Evolutionary conservation across 768 basidiomycete species (phyloP).

Genomic region (Leccinum arenicola): DNA sequence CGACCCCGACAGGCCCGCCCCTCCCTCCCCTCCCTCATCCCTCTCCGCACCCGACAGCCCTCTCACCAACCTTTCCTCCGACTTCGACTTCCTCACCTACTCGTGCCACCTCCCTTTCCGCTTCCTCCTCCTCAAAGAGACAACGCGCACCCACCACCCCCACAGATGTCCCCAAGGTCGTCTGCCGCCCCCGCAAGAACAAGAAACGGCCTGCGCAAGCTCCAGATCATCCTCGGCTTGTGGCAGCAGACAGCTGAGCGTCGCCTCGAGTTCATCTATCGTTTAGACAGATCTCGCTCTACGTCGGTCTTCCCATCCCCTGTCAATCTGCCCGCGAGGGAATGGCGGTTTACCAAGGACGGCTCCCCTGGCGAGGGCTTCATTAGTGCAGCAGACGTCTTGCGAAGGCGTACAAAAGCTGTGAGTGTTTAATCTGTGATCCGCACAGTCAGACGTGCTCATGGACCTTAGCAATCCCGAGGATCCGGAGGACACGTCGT

Average conservation of each 20-base stretch:
- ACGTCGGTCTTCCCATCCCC: constrained; percentile 47
- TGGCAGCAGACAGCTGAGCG: constrained; percentile 38
- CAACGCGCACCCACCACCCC: constrained; percentile 13
- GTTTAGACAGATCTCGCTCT: constrained; percentile 60
- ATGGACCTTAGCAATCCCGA: constrained; percentile 67
- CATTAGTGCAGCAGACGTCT: constrained; percentile 64
- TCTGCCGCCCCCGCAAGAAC: constrained; percentile 18
- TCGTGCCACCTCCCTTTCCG: constrained; percentile 20
- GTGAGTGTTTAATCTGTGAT: constrained; percentile 39
- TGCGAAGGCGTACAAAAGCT: constrained; percentile 60
- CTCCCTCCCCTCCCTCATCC: constrained; percentile 16
- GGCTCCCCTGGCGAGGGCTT: constrained; percentile 51
- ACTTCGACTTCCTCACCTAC: constrained; percentile 15
- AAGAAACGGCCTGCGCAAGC: constrained; percentile 24
- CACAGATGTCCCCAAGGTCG: not conserved
- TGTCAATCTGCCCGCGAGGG: constrained; percentile 26
- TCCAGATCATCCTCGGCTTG: constrained; percentile 42
- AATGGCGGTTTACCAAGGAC: constrained; percentile 51
- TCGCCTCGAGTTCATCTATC: constrained; percentile 50
- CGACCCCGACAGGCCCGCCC: constrained; percentile 9
- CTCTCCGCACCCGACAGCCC: constrained; percentile 19
- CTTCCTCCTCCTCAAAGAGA: constrained; percentile 26
- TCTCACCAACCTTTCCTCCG: constrained; percentile 21
- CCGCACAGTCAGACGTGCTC: not conserved
- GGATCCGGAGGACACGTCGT: constrained; percentile 60